Conservation (phyloP, 2,329 filamentous ascomycete genomes). For the Trichoderma afroharzianum region DNA sequence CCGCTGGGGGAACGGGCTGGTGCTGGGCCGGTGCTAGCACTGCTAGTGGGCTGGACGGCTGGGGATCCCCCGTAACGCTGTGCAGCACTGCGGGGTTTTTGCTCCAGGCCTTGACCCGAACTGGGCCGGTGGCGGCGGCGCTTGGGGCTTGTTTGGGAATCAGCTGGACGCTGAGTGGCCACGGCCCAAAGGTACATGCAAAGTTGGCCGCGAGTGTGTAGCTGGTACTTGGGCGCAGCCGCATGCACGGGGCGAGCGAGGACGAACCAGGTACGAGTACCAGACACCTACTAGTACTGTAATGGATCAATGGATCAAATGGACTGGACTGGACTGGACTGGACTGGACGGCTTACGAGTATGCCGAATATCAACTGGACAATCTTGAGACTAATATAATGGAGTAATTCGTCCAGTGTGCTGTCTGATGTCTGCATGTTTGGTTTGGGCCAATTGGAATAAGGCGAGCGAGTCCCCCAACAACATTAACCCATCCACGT, state of each 20-base stretch:
- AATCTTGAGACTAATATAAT: neutral
- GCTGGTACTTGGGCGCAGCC: neutral
- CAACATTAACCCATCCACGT: neutral
- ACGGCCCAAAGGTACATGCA: neutral
- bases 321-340: neutral
- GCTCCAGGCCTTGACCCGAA: neutral
- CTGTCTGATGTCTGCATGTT: neutral
- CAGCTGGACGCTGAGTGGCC: constrained; percentile 19
- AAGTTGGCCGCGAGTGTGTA: neutral
- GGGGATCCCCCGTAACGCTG: constrained; percentile 5
- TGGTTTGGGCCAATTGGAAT: neutral
- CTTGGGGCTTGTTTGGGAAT: constrained; percentile 2
- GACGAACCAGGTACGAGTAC: neutral
- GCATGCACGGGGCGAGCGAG: neutral
- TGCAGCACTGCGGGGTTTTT: constrained; percentile 12
- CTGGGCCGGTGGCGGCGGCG: constrained; percentile 12
- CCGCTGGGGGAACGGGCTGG: neutral
- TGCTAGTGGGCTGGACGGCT: constrained; percentile 8
- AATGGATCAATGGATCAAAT: too few relatives aligned
- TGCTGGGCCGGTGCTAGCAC: neutral
- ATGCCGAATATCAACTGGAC: neutral
- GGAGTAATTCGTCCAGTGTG: neutral
- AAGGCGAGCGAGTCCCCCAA: too few relatives aligned
- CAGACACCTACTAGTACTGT: too few relatives aligned
- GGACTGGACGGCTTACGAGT: neutral